Evolutionary conservation across 129 eudicot genomes (phyloP).

Genomic region (Scalesia atractyloides): DNA sequence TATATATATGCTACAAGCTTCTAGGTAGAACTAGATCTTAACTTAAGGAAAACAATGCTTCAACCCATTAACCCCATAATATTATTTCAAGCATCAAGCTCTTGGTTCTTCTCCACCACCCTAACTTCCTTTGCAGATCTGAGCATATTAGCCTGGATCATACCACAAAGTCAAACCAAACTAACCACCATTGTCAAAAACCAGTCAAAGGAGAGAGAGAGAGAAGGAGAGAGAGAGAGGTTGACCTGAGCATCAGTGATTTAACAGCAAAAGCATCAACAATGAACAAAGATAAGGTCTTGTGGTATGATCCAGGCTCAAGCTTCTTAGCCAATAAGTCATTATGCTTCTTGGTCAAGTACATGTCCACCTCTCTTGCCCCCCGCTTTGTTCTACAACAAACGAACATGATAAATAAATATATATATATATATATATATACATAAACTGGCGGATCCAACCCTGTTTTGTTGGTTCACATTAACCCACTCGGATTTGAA

Average conservation of each 20-base stretch:
- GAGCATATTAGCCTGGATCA: conserved; percentile 82
- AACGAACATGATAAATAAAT: neutral
- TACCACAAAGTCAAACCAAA: neutral
- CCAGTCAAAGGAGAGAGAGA: neutral
- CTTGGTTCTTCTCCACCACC: conserved; percentile 98
- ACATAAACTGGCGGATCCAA: too few relatives aligned
- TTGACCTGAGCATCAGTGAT: conserved; percentile 75
- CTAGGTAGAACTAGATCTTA: conserved; percentile 14
- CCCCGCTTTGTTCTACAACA: conserved; percentile 65
- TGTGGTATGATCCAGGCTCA: conserved; percentile 65
- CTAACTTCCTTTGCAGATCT: conserved; percentile 90
- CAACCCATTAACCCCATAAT: neutral
- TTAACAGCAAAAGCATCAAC: conserved; percentile 97
- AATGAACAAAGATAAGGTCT: conserved; percentile 76
- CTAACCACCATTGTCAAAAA: neutral
- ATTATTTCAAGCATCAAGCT: conserved; percentile 46
- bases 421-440: neutral
- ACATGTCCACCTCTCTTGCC: conserved; percentile 65
- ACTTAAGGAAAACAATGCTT: conserved; percentile 5
- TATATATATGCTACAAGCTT: neutral
- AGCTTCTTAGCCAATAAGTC: conserved; percentile 64
- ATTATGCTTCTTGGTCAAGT: conserved; percentile 87
- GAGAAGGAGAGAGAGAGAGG: neutral
- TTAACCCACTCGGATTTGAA: too few relatives aligned
- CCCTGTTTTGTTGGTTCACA: too few relatives aligned